These are phyloP conservation scores for Hypsizygus ulmarius DNA, from an alignment of 1,284 basidiomycete genomes.

Conservation along the genomic window DNA sequence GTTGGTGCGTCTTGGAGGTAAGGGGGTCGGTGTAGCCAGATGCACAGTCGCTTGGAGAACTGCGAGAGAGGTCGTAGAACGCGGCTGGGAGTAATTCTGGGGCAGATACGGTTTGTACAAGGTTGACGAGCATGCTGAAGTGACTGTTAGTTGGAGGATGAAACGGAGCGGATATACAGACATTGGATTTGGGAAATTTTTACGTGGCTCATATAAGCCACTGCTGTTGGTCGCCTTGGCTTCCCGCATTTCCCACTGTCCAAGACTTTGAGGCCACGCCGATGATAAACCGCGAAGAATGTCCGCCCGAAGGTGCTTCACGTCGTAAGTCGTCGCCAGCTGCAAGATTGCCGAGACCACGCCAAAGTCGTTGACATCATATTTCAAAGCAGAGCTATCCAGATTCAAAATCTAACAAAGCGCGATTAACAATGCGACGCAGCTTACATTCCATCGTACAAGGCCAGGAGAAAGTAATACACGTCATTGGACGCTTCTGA, in stretches of 20 bases:
- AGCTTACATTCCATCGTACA: conserved; percentile 62
- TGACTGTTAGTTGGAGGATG: conserved; percentile 5
- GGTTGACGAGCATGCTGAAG: conserved; percentile 53
- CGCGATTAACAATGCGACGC: neutral
- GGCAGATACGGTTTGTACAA: conserved; percentile 60
- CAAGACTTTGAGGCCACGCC: conserved; percentile 57
- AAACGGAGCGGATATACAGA: conserved; percentile 23
- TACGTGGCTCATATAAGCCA: conserved; percentile 55
- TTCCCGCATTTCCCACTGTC: conserved; percentile 64
- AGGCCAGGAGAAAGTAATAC: conserved; percentile 50
- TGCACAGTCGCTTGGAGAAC: conserved; percentile 40
- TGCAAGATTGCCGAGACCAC: conserved; percentile 55
- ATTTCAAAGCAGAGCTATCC: conserved; percentile 38
- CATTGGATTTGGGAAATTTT: conserved; percentile 63
- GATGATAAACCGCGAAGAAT: conserved; percentile 47
- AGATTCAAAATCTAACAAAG: neutral
- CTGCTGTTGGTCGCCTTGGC: conserved; percentile 42
- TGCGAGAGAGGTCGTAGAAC: conserved; percentile 74
- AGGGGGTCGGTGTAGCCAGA: conserved; percentile 33
- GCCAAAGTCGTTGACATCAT: conserved; percentile 47
- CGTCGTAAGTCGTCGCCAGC: conserved; percentile 59
- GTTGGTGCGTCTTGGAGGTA: conserved; percentile 37
- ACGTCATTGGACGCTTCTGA: conserved; percentile 53
- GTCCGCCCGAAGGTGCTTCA: conserved; percentile 52
- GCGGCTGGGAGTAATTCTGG: conserved; percentile 62